Percentiles rank a stretch among this genome's conserved stretches.
phyloP scores from a whole-genome alignment of 768 basidiomycete species.

The Mrakia gelida region DNA sequence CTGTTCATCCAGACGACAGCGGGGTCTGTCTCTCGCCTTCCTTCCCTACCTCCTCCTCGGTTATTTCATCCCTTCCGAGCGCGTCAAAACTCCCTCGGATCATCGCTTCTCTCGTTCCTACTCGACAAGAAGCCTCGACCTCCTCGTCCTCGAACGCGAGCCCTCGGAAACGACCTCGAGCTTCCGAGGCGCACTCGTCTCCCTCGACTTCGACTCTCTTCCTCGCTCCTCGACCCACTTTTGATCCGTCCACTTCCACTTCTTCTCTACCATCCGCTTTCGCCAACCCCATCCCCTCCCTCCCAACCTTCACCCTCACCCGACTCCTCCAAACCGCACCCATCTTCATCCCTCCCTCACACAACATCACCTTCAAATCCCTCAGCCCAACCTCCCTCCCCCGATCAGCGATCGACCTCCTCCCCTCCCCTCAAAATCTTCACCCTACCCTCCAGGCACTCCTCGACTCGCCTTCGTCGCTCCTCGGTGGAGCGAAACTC shows the following conservation, averaged over 20 bases:
- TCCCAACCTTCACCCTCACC: not conserved
- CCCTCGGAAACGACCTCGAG: not conserved
- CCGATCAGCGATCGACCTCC: not conserved
- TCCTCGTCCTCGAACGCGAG: not conserved
- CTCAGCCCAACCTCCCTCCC: not conserved
- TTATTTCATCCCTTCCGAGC: too few species aligned
- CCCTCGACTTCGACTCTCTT: not conserved
- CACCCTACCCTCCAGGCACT: not conserved
- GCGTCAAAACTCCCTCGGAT: too few species aligned
- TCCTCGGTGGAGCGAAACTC: not conserved
- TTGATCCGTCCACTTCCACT: too few species aligned
- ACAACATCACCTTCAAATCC: not conserved
- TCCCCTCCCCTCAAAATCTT: not conserved
- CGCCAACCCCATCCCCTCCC: not conserved
- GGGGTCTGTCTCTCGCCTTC: constrained; percentile 9
- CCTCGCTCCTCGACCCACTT: not conserved
- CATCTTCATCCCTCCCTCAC: not conserved
- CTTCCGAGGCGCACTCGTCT: not conserved
- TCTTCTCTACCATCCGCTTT: not conserved
- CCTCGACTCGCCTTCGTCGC: not conserved
- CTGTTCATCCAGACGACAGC: constrained; percentile 2
- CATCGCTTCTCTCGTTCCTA: not conserved
- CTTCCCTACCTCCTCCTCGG: not conserved
- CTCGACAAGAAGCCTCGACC: too few species aligned
- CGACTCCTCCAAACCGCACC: not conserved